Base-by-base conservation (phyloP, 305 asterid species). In the Petunia hybrid region DNA sequence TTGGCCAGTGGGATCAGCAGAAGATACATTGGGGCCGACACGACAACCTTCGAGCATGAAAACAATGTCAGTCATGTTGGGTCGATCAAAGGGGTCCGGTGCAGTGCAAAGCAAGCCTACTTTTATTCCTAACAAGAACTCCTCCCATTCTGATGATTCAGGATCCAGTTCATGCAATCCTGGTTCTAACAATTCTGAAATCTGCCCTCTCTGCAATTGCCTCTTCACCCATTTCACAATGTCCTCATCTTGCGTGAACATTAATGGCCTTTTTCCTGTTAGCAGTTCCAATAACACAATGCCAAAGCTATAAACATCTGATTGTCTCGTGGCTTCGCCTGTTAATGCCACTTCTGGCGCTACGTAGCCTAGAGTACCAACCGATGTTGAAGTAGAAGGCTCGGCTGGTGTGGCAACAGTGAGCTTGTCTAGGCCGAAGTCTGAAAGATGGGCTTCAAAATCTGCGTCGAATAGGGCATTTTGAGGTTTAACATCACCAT, bases 181-280 rank as follows among this genome's bases (percentile, higher is more conserved):
- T 0, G 97, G 97, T 45, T 92, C 97, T 14, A 92, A 79, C 35
- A 92, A 78, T 65, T 92, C 97, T 1, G 95, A 86, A 41, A 92
- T 86, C 79, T 92, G 97, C 31, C 97, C 97, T 68, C 85, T 89
- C 79, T 91, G 95, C 78, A 92, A 67, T 82, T 92, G 97, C 77
- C 89, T 88, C 78, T 93, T 93, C 79, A 93, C 97, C 97, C 97
- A 93, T 74, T 91, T 90, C 61, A 91, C 97, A n/a, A 93, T 89
- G 45, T 93, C 97, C 46, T 93, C 97, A 3, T 90, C 93, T 70
- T 89, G 83, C 9, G 85, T 86, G 87, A 93, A 93, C 97, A 90
- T 91, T 80, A 91, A 83, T 0, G 97, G 92, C 76, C 86, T 86
- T 81, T 90, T 93, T 12, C 97, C 97, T 0, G 97, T 91, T 35